Evolutionary conservation across 2,329 filamentous ascomycete species (phyloP).

Genomic region (Penicillium sp.): DNA sequence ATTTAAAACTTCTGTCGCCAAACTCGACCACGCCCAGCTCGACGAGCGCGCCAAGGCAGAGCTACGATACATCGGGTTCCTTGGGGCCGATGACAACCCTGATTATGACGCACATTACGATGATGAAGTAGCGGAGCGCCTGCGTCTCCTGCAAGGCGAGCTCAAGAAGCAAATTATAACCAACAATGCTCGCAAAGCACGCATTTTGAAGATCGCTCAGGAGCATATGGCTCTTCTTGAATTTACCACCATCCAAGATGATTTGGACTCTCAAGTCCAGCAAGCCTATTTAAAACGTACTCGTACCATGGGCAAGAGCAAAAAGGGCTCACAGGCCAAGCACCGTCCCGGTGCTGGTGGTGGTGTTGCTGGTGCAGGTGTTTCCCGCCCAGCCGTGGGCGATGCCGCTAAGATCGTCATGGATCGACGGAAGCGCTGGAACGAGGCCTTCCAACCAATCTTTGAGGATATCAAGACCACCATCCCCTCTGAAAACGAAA

Average conservation of each 20-base stretch:
- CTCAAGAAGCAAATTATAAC: slow-evolving; percentile 81
- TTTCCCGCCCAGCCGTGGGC: slow-evolving; percentile 69
- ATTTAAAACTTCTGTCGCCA: slow-evolving; percentile 78
- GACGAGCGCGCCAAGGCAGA: slow-evolving; percentile 92
- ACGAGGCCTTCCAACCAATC: slow-evolving; percentile 84
- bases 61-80: slow-evolving; percentile 84
- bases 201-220: slow-evolving; percentile 82
- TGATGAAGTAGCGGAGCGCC: slow-evolving; percentile 87
- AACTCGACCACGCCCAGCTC: slow-evolving; percentile 81
- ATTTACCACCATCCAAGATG: slow-evolving; percentile 94
- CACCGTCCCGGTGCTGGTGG: slow-evolving; percentile 67
- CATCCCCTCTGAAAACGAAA: slow-evolving; percentile 69
- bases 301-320: slow-evolving; percentile 88
- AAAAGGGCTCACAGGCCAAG: slow-evolving; percentile 74
- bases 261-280: slow-evolving; percentile 92
- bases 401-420: slow-evolving; percentile 90
- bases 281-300: slow-evolving; percentile 95
- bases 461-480: slow-evolving; percentile 81
- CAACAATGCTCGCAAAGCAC: slow-evolving; percentile 88
- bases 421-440: slow-evolving; percentile 88
- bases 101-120: slow-evolving; percentile 91
- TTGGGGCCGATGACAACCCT: slow-evolving; percentile 69
- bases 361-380: slow-evolving; percentile 52
- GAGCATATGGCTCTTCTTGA: slow-evolving; percentile 96
- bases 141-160: slow-evolving; percentile 81